phyloP scores from a whole-genome alignment of 2,329 filamentous ascomycete species.

The Aspergillus caelatus region DNA sequence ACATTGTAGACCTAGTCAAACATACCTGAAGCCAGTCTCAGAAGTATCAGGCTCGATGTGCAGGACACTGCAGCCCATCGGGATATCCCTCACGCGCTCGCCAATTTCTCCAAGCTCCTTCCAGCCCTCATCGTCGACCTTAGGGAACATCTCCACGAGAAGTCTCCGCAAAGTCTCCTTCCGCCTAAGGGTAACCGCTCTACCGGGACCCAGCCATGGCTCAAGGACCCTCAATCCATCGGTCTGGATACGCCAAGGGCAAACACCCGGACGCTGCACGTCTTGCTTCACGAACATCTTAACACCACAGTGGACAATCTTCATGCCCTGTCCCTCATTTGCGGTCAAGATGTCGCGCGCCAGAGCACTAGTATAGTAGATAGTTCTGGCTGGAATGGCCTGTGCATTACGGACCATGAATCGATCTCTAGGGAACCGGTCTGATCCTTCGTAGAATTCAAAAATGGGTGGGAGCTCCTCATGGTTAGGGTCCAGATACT shows the following conservation, averaged over 20 bases:
- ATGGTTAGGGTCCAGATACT: conserved; percentile 77
- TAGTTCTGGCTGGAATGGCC: conserved; percentile 86
- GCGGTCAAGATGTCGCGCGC: conserved; percentile 80
- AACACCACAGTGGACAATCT: conserved; percentile 94
- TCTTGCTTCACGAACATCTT: conserved; percentile 99
- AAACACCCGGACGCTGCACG: conserved; percentile 80
- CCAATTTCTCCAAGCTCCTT: conserved; percentile 83
- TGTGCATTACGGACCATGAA: conserved; percentile 96
- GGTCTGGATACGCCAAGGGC: conserved; percentile 92
- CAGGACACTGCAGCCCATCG: conserved; percentile 90
- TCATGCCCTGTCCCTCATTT: conserved; percentile 89
- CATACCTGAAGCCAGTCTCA: conserved; percentile 59
- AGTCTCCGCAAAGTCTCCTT: conserved; percentile 80
- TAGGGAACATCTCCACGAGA: conserved; percentile 95
- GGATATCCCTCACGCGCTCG: conserved; percentile 74
- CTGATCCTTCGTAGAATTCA: conserved; percentile 80
- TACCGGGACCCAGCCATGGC: conserved; percentile 79
- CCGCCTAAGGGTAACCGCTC: conserved; percentile 74
- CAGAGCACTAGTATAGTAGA: conserved; percentile 90
- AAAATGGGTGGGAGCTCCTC: conserved; percentile 76
- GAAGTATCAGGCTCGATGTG: conserved; percentile 70
- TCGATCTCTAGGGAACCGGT: conserved; percentile 82
- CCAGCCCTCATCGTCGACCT: conserved; percentile 75
- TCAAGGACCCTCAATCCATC: conserved; percentile 91
- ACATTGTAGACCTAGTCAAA: background rate